phyloP scores from a whole-genome alignment of 2,329 filamentous ascomycete genomes.

The Aspergillus tanneri region DNA sequence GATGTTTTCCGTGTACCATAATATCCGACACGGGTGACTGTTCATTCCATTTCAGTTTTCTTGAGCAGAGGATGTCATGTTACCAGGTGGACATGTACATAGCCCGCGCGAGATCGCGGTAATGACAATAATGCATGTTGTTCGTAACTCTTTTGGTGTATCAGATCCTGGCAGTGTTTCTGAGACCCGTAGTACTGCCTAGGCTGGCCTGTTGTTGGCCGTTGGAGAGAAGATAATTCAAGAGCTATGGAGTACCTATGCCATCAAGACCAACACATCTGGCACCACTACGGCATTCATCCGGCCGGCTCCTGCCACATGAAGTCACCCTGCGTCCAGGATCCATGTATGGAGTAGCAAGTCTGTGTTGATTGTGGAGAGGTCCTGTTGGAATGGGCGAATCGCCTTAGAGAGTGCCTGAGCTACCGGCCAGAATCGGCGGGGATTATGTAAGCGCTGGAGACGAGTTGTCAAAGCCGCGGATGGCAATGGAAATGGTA shows the following conservation, averaged over 20 bases:
- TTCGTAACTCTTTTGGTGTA: too few species aligned
- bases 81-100: conserved; percentile 25
- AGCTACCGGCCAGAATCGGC: not conserved
- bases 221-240: too few species aligned
- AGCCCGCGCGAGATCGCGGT: conserved; percentile 25
- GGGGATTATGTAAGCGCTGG: not conserved
- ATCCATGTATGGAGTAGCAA: too few species aligned
- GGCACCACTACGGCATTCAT: too few species aligned
- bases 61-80: conserved; percentile 16
- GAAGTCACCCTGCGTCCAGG: too few species aligned
- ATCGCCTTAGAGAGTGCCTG: not conserved
- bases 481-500: not conserved
- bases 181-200: too few species aligned
- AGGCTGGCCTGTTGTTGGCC: too few species aligned
- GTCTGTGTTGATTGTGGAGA: too few species aligned
- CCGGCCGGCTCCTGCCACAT: too few species aligned
- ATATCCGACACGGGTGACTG: conserved; percentile 7
- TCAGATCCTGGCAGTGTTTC: too few species aligned
- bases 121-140: conserved; percentile 20
- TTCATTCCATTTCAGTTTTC: not conserved
- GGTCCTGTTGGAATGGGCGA: not conserved
- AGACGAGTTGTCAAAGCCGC: not conserved
- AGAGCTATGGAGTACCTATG: too few species aligned
- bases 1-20: conserved; percentile 16
- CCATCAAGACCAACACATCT: too few species aligned